phyloP scores from a whole-genome alignment of 2,329 filamentous ascomycete species.

The Aureobasidium uvarum region DNA sequence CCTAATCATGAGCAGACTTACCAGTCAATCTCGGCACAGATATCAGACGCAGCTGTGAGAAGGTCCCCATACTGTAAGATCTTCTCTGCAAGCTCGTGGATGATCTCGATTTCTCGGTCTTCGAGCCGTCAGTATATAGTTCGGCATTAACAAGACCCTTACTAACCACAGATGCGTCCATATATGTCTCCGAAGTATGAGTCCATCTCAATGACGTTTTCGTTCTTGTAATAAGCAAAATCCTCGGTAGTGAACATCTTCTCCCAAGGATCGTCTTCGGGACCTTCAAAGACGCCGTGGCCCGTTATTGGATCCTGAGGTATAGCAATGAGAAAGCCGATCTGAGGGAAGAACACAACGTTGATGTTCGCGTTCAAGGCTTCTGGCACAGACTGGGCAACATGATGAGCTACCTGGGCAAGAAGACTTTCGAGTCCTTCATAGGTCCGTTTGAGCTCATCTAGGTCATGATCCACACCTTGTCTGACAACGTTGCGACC shows the following conservation, averaged over 20 bases:
- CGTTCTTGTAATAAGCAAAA: constrained; percentile 82
- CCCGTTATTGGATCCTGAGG: constrained; percentile 60
- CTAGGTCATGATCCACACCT: constrained; percentile 71
- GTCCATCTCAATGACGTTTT: constrained; percentile 77
- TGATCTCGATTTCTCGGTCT: constrained; percentile 88
- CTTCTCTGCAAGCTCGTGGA: constrained; percentile 69
- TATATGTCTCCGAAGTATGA: constrained; percentile 80
- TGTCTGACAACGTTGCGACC: constrained; percentile 69
- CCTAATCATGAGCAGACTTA: constrained; percentile 31
- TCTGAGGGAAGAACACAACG: constrained; percentile 86
- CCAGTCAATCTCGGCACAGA: constrained; percentile 81
- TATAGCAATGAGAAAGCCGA: constrained; percentile 83
- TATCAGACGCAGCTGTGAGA: constrained; percentile 68
- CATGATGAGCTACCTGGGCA: constrained; percentile 62
- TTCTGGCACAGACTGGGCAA: constrained; percentile 63
- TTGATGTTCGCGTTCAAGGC: constrained; percentile 58
- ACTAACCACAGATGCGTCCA: constrained; percentile 72
- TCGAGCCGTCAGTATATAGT: background rate
- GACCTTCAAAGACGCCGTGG: constrained; percentile 62
- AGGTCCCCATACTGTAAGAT: constrained; percentile 67
- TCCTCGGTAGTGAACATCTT: constrained; percentile 68
- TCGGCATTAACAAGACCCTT: background rate
- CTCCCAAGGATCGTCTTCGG: constrained; percentile 65
- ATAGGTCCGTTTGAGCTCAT: constrained; percentile 73
- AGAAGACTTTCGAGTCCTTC: constrained; percentile 74